Percentiles rank a stretch among this genome's conserved stretches.
Evolutionary conservation across 2,329 filamentous ascomycete species (phyloP).

Genomic region (Thelonectria olida): DNA sequence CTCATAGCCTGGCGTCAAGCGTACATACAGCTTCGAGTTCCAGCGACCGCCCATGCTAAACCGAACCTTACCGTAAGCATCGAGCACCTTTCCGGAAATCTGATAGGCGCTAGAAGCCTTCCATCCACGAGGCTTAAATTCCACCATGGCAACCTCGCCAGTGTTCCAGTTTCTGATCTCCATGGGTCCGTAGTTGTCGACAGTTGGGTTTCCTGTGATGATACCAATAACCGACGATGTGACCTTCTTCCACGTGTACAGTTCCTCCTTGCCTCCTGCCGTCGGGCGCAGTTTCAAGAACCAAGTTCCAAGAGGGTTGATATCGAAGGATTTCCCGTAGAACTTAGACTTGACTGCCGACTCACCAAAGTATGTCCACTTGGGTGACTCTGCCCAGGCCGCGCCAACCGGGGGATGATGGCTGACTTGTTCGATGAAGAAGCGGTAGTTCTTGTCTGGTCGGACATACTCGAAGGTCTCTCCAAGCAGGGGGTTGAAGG

Average conservation of each 20-base stretch:
- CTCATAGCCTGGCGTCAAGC: slow-evolving; percentile 90
- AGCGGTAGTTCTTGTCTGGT: slow-evolving; percentile 96
- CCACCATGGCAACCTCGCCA: slow-evolving; percentile 85
- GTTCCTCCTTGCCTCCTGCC: slow-evolving; percentile 79
- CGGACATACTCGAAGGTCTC: slow-evolving; percentile 97
- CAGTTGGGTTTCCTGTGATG: slow-evolving; percentile 92
- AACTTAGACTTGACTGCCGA: slow-evolving; percentile 96
- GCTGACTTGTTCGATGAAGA: slow-evolving; percentile 98
- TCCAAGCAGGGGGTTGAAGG: slow-evolving; percentile 94
- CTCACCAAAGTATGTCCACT: slow-evolving; percentile 98
- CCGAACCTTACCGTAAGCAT: slow-evolving; percentile 79
- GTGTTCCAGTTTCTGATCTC: slow-evolving; percentile 98
- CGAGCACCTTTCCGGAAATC: slow-evolving; percentile 85
- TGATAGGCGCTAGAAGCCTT: slow-evolving; percentile 92
- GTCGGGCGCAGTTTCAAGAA: slow-evolving; percentile 86
- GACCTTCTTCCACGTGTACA: slow-evolving; percentile 99
- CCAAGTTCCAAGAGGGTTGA: slow-evolving; percentile 96
- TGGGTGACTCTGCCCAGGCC: slow-evolving; percentile 88
- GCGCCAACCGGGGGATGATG: slow-evolving; percentile 96
- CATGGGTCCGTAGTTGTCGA: slow-evolving; percentile 99
- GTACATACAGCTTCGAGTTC: slow-evolving; percentile 97
- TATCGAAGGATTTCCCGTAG: slow-evolving; percentile 96
- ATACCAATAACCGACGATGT: slow-evolving; percentile 98
- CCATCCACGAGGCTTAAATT: slow-evolving; percentile 97
- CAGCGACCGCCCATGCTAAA: slow-evolving; percentile 94